Conservation (phyloP, 1,284 basidiomycete species). For the Ganoderma meredithae region DNA sequence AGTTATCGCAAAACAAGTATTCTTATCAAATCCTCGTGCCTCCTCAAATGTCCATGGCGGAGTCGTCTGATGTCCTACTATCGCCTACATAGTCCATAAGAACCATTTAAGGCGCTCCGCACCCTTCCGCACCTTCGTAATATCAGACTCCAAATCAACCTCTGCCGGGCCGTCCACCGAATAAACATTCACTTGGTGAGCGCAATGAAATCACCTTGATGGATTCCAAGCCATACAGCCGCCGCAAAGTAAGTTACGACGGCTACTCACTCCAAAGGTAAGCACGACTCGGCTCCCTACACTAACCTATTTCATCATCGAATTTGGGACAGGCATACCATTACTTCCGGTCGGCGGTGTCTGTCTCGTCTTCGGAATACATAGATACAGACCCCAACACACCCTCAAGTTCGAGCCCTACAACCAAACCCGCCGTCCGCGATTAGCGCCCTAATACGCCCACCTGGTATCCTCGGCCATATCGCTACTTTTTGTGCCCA, state of each 20-base stretch:
- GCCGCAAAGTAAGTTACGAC: too few species aligned
- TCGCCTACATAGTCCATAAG: background rate
- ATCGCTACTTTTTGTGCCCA: background rate
- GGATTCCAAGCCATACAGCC: background rate
- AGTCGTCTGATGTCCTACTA: background rate
- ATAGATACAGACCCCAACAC: background rate
- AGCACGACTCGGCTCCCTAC: background rate
- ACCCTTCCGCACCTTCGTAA: background rate
- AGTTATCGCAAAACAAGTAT: too few species aligned
- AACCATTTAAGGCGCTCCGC: background rate
- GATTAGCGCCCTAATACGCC: background rate
- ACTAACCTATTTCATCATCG: background rate
- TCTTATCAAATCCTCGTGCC: too few species aligned
- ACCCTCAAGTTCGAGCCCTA: background rate
- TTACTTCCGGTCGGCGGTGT: background rate
- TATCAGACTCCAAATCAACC: background rate
- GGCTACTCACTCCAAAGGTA: background rate
- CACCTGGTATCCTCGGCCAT: too few species aligned
- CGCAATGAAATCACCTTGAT: background rate
- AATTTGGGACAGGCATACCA: background rate
- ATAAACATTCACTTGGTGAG: background rate
- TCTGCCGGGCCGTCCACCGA: background rate
- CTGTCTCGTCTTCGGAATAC: background rate
- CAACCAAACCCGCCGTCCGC: background rate
- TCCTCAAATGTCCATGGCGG: too few species aligned